Evolutionary conservation across 257 asterid species (phyloP).

Genomic region (Oldenlandia corymbosa): DNA sequence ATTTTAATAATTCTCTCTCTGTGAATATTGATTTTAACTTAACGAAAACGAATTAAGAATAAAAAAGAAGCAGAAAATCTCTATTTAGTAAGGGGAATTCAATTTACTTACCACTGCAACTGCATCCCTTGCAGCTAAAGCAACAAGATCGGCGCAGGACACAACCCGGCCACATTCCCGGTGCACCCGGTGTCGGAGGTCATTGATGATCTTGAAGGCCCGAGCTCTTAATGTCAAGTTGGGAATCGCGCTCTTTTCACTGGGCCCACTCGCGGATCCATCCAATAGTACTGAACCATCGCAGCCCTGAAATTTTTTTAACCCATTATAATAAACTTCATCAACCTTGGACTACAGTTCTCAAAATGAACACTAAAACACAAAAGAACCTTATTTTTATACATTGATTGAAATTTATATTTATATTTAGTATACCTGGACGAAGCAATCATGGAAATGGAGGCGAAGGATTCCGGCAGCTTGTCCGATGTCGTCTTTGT

Average conservation of each 20-base stretch:
- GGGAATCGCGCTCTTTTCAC: conserved; percentile 30
- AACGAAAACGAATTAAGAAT: no score
- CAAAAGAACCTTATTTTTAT: no score
- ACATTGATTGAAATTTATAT: no score
- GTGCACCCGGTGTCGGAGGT: conserved; percentile 17
- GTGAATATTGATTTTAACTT: no score
- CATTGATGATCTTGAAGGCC: conserved; percentile 19
- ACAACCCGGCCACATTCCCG: conserved; percentile 22
- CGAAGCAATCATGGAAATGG: conserved; percentile 32
- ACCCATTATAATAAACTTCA: no score
- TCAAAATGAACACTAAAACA: no score
- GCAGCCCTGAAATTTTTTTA: conserved; percentile 17
- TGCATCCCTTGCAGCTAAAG: conserved; percentile 27
- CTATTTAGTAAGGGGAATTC: no score
- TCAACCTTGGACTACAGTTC: no score
- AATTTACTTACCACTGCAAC: conserved; percentile 25
- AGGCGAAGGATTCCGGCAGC: conserved; percentile 31
- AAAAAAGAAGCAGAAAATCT: no score
- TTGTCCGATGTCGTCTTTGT: conserved; percentile 15
- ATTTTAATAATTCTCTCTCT: no score
- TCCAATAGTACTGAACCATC: conserved; percentile 24
- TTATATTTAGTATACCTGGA: no score
- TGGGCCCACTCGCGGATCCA: conserved; percentile 30
- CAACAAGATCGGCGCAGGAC: conserved; percentile 24
- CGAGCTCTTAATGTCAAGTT: conserved; percentile 17